These are phyloP conservation scores for Capsicum chinense DNA, from an alignment of 257 asterid genomes.

Conservation along the genomic window DNA sequence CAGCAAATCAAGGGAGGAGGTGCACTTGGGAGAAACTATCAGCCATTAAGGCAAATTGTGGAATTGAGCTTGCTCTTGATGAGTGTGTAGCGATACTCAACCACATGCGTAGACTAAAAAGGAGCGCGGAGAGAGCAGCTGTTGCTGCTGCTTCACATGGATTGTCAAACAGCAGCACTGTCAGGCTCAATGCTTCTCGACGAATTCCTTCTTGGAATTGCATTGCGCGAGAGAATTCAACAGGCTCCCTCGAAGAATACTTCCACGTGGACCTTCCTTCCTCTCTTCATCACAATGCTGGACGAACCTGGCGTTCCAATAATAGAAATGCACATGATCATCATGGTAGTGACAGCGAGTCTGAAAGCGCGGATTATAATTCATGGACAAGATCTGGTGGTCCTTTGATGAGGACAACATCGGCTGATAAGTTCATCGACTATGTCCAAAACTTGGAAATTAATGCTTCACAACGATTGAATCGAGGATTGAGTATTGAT, in stretches of 20 bases:
- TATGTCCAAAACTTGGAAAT: conserved; percentile 68
- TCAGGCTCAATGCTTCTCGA: conserved; percentile 68
- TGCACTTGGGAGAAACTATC: conserved; percentile 99
- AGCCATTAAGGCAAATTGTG: conserved; percentile 91
- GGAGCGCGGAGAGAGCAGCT: conserved; percentile 87
- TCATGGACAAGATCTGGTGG: conserved; percentile 98
- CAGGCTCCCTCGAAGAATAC: conserved; percentile 89
- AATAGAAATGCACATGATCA: conserved; percentile 54
- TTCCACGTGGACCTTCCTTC: conserved; percentile 51
- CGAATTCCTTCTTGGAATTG: conserved; percentile 95
- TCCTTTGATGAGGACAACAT: conserved; percentile 94
- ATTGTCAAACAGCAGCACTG: conserved; percentile 38
- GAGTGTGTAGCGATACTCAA: conserved; percentile 86
- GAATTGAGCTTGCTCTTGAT: conserved; percentile 91
- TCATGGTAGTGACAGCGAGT: conserved; percentile 78
- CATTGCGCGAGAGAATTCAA: conserved; percentile 83
- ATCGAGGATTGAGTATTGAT: conserved; percentile 37
- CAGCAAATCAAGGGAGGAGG: conserved; percentile 91
- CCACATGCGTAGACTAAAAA: conserved; percentile 86
- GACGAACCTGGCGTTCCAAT: conserved; percentile 51
- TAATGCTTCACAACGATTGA: conserved; percentile 41
- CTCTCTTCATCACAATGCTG: conserved; percentile 51
- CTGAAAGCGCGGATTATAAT: conserved; percentile 63
- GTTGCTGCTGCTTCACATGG: conserved; percentile 66
- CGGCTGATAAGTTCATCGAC: conserved; percentile 81